Conservation (phyloP, 768 basidiomycete species). For the Russula vinacea region DNA sequence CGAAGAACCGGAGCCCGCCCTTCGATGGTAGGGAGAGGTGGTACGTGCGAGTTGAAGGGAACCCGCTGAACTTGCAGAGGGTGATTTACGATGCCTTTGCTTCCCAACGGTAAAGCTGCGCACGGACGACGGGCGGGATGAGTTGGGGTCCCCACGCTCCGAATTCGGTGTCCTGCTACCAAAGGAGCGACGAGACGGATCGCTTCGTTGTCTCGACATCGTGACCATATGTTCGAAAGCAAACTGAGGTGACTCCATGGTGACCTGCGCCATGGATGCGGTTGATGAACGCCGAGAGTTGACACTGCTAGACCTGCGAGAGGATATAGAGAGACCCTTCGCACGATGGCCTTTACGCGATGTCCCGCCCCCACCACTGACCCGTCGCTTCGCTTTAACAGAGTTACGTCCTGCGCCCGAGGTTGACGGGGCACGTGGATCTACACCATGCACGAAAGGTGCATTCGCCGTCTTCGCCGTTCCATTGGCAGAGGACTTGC, state of each 20-base stretch:
- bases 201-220: constrained; percentile 44
- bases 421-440: constrained; percentile 19
- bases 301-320: constrained; percentile 85
- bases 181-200: constrained; percentile 64
- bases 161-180: constrained; percentile 86
- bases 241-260: constrained; percentile 56
- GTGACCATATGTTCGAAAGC: constrained; percentile 41
- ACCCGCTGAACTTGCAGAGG: constrained; percentile 73
- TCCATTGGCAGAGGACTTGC: constrained; percentile 46
- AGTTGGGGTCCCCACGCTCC: constrained; percentile 67
- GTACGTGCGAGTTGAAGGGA: constrained; percentile 56
- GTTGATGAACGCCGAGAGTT: constrained; percentile 75
- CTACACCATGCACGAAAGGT: constrained; percentile 20
- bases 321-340: constrained; percentile 71
- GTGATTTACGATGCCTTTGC: constrained; percentile 66
- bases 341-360: constrained; percentile 47
- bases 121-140: constrained; percentile 80
- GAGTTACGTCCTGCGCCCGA: constrained; percentile 34
- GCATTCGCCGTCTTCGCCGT: not conserved
- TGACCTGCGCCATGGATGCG: constrained; percentile 45
- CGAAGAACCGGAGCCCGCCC: constrained; percentile 78
- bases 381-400: constrained; percentile 46
- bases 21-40: constrained; percentile 77
- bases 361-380: constrained; percentile 41
- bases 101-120: constrained; percentile 65